These are phyloP conservation scores for Microthlaspi erraticum DNA, from an alignment of 345 rosid species.

Conservation along the genomic window DNA sequence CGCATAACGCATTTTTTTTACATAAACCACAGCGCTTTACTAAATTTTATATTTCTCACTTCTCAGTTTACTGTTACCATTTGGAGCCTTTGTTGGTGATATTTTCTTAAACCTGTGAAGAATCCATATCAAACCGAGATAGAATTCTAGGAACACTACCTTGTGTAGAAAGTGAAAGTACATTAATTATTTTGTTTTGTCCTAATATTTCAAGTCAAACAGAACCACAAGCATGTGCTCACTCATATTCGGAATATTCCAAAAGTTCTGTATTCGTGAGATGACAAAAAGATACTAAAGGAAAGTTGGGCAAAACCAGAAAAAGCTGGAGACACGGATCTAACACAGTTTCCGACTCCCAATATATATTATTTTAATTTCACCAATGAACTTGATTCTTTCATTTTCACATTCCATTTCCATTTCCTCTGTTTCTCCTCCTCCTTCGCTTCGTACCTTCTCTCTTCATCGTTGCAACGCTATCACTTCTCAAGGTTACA, in stretches of 20 bases:
- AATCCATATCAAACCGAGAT: too few species aligned
- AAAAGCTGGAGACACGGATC: conserved; percentile 24
- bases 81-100: too few species aligned
- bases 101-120: too few species aligned
- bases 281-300: background rate
- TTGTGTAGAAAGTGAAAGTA: too few species aligned
- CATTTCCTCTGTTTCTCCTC: conserved; percentile 23
- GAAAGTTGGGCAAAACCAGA: conserved; percentile 3
- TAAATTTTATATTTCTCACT: too few species aligned
- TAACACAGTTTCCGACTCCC: background rate
- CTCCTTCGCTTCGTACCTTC: conserved; percentile 2
- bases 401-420: conserved; percentile 15
- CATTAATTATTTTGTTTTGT: too few species aligned
- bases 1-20: too few species aligned
- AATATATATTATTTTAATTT: background rate
- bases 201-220: too few species aligned
- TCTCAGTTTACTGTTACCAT: too few species aligned
- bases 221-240: background rate
- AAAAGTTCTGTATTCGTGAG: background rate
- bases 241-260: conserved; percentile 27
- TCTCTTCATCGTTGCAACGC: conserved; percentile 16
- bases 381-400: conserved; percentile 27
- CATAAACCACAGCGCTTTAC: too few species aligned
- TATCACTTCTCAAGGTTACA: conserved; percentile 27
- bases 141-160: too few species aligned